A percentile compares a stretch with the other conserved stretches of the same genome.
Conservation (phyloP, 129 eudicot genomes). For the Silybum marianum region DNA sequence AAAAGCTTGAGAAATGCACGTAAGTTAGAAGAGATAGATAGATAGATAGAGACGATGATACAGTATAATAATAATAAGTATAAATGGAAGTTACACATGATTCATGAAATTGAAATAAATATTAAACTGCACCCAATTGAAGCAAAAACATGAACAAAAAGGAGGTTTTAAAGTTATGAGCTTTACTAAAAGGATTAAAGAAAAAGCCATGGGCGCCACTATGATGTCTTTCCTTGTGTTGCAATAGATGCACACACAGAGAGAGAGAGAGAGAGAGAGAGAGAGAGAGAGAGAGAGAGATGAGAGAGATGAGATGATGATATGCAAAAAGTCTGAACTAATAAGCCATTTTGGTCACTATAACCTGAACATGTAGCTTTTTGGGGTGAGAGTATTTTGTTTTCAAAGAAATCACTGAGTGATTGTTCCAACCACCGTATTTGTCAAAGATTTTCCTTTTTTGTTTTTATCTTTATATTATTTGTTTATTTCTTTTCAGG, state of each 20-base stretch:
- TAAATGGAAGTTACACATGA: slow-evolving; percentile 25
- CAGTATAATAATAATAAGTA: not conserved
- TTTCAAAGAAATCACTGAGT: not conserved
- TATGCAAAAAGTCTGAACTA: slow-evolving; percentile 31
- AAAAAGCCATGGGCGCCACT: slow-evolving; percentile 25
- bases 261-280: not conserved
- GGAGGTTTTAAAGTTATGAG: slow-evolving; percentile 26
- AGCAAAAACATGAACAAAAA: slow-evolving; percentile 23
- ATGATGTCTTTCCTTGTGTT: slow-evolving; percentile 18
- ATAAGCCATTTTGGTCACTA: not conserved
- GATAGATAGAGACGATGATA: not conserved
- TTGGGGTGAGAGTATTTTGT: not conserved
- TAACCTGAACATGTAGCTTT: not conserved
- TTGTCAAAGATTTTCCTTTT: slow-evolving; percentile 3
- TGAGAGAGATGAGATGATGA: not conserved
- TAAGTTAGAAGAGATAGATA: slow-evolving; percentile 4
- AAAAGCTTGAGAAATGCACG: slow-evolving; percentile 31
- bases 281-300: slow-evolving; percentile 30
- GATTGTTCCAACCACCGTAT: slow-evolving; percentile 3
- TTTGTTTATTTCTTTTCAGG: not conserved
- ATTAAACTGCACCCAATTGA: slow-evolving; percentile 27
- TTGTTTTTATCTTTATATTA: not conserved
- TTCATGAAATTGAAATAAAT: slow-evolving; percentile 31
- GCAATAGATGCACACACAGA: not conserved
- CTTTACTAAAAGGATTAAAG: slow-evolving; percentile 36